Conservation (phyloP, 1,284 basidiomycete genomes). For the Xanthoconium separans region DNA sequence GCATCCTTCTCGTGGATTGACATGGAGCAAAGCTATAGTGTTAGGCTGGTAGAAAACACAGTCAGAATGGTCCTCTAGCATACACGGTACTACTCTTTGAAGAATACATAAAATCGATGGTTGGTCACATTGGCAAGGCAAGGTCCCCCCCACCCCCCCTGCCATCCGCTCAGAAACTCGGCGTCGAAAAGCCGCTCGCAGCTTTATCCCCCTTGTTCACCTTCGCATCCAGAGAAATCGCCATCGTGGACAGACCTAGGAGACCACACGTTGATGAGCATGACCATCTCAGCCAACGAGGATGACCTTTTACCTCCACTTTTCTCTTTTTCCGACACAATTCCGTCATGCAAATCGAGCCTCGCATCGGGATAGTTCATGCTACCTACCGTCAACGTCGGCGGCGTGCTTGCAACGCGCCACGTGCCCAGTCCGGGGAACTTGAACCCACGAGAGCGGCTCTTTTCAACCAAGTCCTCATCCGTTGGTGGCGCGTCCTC, state of each 20-base stretch:
- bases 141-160: too few species aligned
- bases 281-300: too few species aligned
- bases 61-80: background rate
- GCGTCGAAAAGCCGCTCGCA: background rate
- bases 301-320: slow-evolving; percentile 8
- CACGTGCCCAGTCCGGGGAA: slow-evolving; percentile 21
- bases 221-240: background rate
- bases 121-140: background rate
- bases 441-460: background rate
- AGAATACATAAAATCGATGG: background rate
- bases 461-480: background rate
- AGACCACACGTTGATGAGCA: background rate
- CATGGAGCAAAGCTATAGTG: too few species aligned
- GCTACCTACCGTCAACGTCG: slow-evolving; percentile 8
- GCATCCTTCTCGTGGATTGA: too few species aligned
- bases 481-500: background rate
- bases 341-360: background rate
- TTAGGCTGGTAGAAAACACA: too few species aligned
- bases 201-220: background rate
- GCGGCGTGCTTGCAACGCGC: slow-evolving; percentile 16
- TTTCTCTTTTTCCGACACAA: background rate
- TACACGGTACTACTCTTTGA: too few species aligned
- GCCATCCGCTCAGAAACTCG: background rate
- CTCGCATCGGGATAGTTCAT: background rate
- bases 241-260: background rate